Conservation (phyloP, 768 basidiomycete species). For the Tulasnella sp. region DNA sequence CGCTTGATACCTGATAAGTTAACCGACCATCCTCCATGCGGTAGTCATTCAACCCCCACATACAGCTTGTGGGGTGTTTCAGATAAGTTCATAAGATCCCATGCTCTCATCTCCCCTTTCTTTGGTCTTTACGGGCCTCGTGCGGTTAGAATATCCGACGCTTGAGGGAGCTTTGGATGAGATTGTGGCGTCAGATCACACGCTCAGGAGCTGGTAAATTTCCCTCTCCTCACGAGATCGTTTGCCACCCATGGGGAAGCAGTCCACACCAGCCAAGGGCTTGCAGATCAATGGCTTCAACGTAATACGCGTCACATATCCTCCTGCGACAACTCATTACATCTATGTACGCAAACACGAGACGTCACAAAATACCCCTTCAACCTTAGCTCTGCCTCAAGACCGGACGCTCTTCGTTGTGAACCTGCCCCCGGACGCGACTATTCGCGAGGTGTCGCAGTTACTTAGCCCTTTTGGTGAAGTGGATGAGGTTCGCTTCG, state of each 20-base stretch:
- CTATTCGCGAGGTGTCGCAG: slow-evolving; percentile 68
- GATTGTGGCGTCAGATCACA: background rate
- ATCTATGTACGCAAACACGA: slow-evolving; percentile 72
- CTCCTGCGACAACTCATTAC: slow-evolving; percentile 50
- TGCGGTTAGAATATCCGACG: background rate
- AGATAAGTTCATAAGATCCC: too few species aligned
- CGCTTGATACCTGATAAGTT: background rate
- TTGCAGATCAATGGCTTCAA: background rate
- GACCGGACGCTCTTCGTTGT: slow-evolving; percentile 81
- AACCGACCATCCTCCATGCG: background rate
- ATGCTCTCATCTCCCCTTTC: too few species aligned
- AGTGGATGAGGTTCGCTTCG: slow-evolving; percentile 69
- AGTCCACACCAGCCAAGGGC: background rate
- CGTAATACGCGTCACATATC: slow-evolving; percentile 1
- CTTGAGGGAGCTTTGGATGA: background rate
- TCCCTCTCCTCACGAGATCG: background rate
- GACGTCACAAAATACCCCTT: slow-evolving; percentile 32
- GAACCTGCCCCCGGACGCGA: slow-evolving; percentile 84
- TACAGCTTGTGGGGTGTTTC: too few species aligned
- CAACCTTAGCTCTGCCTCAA: slow-evolving; percentile 39
- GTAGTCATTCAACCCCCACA: too few species aligned
- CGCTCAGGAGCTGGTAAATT: background rate
- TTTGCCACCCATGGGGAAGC: background rate
- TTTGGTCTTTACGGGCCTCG: too few species aligned
- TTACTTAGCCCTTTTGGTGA: slow-evolving; percentile 78